Base-by-base conservation (phyloP, 306 rosid genomes). In the Cicer pinnatifidum region DNA sequence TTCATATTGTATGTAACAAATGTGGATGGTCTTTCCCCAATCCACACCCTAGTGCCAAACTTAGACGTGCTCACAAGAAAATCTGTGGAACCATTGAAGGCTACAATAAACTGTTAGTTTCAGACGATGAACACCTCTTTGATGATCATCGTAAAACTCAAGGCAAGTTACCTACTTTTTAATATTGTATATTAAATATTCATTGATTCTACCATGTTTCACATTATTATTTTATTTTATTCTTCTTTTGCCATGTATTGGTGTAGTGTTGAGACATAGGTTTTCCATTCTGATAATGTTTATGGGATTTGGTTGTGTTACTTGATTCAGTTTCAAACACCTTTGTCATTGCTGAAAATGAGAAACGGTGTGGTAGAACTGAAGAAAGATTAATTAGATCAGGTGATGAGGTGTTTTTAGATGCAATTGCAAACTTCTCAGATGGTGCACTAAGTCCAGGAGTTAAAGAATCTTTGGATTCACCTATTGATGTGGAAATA, bases 11-110 rank as follows among this genome's bases (percentile, higher is more conserved):
- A 41, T 89, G 97, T 67, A 67, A 23, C 75, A 86, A 84, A 82
- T 89, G 97, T 81, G 90, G 96, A 51, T 86, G 91, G 90, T 80
- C 84, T 39, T 91, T 76, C 17, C 90, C 96, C 9, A 89, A 86
- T 43, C 82, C 85, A 41, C 93, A 89, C 75, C 91, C 97, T 11
- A 89, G 91, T 80, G 81, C 93, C 10, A 86, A 64, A 53, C 91
- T 69, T 9, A 81, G 96, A 73, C 90, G 91, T n/a, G 87, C 93
- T 16, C 96, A 88, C 65, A 89, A 79, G 91, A 89, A 66, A 84
- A 82, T 87, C 63, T 89, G 97, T 61, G 97, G 97, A 75, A 82
- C 82, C 62, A 44, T 86, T 59, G 86, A 91, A 66, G 96, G 92
- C 5, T 85, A 77, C 73, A 28, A 28, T 28, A 71, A 69, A 82